Evolutionary conservation across 2,329 filamentous ascomycete species (phyloP).

Genomic region (Calonectria pseudoreteaudii): DNA sequence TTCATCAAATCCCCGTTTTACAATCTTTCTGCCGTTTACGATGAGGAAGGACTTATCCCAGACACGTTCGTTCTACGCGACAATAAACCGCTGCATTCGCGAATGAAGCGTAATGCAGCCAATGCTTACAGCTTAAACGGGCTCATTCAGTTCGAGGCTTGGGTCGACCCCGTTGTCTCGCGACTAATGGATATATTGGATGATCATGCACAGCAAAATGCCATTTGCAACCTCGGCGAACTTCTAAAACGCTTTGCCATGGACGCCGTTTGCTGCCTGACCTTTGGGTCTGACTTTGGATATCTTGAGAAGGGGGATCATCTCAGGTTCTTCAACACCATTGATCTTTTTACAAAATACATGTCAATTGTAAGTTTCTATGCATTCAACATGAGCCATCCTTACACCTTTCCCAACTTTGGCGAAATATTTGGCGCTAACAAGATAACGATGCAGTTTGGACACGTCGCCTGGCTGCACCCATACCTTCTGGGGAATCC

Average conservation of each 20-base stretch:
- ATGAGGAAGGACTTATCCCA: constrained; percentile 14
- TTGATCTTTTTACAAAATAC: constrained; percentile 9
- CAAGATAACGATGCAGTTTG: background rate
- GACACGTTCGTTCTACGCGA: constrained; percentile 12
- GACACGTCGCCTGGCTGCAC: constrained; percentile 16
- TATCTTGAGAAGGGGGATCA: constrained; percentile 17
- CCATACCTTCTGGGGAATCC: constrained; percentile 14
- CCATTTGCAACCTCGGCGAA: constrained; percentile 3
- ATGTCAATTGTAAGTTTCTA: constrained; percentile 16
- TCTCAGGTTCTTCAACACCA: background rate
- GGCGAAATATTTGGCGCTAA: background rate
- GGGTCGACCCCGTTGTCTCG: constrained; percentile 11
- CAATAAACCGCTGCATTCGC: constrained; percentile 13
- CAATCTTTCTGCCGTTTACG: constrained; percentile 6
- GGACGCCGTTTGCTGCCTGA: constrained; percentile 14
- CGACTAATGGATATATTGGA: background rate
- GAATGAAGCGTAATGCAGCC: constrained; percentile 19
- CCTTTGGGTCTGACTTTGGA: constrained; percentile 9
- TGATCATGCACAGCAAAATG: background rate
- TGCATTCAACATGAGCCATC: no score
- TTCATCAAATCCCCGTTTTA: constrained; percentile 20
- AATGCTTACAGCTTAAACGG: constrained; percentile 19
- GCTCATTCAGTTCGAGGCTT: constrained; percentile 15
- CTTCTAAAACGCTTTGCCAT: constrained; percentile 7
- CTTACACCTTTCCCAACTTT: background rate